Percentiles rank a stretch among this genome's conserved stretches.
Conservation (phyloP, 306 rosid genomes). For the Arachis hypogaea region DNA sequence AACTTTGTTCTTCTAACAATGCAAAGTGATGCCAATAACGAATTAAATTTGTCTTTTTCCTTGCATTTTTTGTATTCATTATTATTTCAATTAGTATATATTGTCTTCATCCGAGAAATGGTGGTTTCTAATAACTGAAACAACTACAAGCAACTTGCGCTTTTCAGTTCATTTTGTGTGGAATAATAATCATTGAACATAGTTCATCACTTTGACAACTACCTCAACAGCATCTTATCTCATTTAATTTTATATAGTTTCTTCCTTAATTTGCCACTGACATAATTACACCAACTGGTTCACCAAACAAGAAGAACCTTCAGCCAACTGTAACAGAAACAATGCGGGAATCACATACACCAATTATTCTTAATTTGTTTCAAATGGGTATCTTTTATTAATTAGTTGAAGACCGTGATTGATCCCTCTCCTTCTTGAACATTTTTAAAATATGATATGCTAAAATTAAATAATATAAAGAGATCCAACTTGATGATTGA, state of each 20-base stretch:
- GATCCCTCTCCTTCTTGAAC: conserved; percentile 31
- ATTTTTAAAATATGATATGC: background rate
- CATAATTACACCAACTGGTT: conserved; percentile 38
- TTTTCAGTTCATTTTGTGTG: conserved; percentile 2
- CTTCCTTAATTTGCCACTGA: background rate
- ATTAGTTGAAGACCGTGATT: conserved; percentile 46
- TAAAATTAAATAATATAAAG: background rate
- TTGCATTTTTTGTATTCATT: background rate
- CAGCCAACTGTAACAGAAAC: conserved; percentile 46
- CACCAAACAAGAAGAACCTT: conserved; percentile 43
- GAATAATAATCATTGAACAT: conserved; percentile 33
- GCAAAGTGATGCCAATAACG: conserved; percentile 22
- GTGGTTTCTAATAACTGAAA: conserved; percentile 49
- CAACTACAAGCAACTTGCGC: conserved; percentile 49
- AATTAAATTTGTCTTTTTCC: background rate
- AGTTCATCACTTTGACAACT: conserved; percentile 33
- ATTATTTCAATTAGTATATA: background rate
- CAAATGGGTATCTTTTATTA: conserved; percentile 35
- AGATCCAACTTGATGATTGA: conserved; percentile 63
- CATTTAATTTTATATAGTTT: conserved; percentile 5
- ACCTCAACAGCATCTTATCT: conserved; percentile 41
- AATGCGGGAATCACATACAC: conserved; percentile 2
- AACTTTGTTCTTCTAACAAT: no score
- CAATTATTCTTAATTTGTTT: conserved; percentile 32
- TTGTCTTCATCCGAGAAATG: conserved; percentile 14